Base-by-base conservation (phyloP, 352 stramenopile species). In the Sclerospora graminicola region DNA sequence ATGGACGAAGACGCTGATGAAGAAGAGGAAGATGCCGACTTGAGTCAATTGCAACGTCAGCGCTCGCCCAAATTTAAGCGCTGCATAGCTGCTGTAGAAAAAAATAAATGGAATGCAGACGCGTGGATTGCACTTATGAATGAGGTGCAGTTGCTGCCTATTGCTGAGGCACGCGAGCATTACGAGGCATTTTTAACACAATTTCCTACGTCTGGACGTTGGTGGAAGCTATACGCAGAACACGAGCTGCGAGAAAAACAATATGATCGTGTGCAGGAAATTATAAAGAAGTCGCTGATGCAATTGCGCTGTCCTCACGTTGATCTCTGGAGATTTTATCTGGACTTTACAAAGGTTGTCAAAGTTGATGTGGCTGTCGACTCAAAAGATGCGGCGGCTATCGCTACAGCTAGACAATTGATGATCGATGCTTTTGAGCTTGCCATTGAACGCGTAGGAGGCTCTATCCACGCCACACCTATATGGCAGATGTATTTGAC, bases 281-380 rank as follows among this genome's bases (percentile, higher is more conserved):
- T 94, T 54, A 88, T 94, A 38, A 84, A 87, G 54, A 89, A 87
- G 58, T 88, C 79, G 44, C 71, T 94, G 23, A 86, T 90, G 69
- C 65, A 89, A 57, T 47, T 90, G 32, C 71, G 79, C 14, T 89
- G 77, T 41, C 79, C 77, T 16, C 60, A 90, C 35, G 63, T 94
- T 36, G 82, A 94, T 11, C 62, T 94, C 13, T 94, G 82, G 82
- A 61, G 76, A 2, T 91, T 94, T 36, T 94, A 94, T 56, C 60
- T 94, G 21, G 79, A 82, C 50, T 91, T 94, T 41, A 90, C 79
- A 21, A 89, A 89, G 46, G 76, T 87, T 36, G 76, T 83, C 2
- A 82, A 89, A 37, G 57, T 91, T 34, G 78, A 91, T 33, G 70
- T 86, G 31, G 77, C 78, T 5, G 65, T 80, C 5, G 68, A 78